Base-by-base conservation (phyloP, 2,329 filamentous ascomycete genomes). In the Trichophyton simii region DNA sequence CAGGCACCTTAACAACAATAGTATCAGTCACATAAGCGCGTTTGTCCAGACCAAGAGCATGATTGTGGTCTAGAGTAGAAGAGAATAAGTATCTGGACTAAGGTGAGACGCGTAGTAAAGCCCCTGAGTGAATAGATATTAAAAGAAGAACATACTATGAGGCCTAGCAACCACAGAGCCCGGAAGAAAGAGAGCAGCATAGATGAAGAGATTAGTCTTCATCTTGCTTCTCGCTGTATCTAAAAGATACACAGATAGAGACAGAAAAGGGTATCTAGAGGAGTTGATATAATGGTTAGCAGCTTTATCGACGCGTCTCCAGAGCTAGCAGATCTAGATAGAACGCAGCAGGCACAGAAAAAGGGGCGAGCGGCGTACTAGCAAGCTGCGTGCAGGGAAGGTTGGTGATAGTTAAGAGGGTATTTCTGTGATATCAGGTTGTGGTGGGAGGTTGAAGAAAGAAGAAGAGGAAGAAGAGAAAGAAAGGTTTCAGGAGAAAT, bases 121-220 rank as follows among this genome's bases (percentile, higher is more conserved):
- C 8, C 20, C 18, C n/a, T 22, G 7, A 48, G 11, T 8, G 5
- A 48, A 20, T 7, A 20, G 11, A 18, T 3, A 3, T 48, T 34
- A 7, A n/a, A 13, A 20, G 6, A 15, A 42, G 63, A 54, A 64
- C 68, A 58, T 70, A 73, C 71, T 58, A 60, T 70, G 70, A 22
- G 75, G 79, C 65, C 78, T 77, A 50, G 77, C 77, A 63, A 70
- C 70, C 44, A 72, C 73, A 60, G 78, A 69, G 62, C 71, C 70
- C 50, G 78, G 67, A 63, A 81, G 67, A 57, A 73, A 68, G 58
- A 75, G 61, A 41, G 75, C 67, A 58, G 72, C 70, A 61, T 76
- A 61, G 63, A 70, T 70, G 57, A 78, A 68, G 62, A 70, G 62
- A 57, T 70, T 66, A 63, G 71, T 67, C 73, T 77, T 80, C 80